phyloP scores from a whole-genome alignment of 2,329 filamentous ascomycete species.

The Helotiales sp. region DNA sequence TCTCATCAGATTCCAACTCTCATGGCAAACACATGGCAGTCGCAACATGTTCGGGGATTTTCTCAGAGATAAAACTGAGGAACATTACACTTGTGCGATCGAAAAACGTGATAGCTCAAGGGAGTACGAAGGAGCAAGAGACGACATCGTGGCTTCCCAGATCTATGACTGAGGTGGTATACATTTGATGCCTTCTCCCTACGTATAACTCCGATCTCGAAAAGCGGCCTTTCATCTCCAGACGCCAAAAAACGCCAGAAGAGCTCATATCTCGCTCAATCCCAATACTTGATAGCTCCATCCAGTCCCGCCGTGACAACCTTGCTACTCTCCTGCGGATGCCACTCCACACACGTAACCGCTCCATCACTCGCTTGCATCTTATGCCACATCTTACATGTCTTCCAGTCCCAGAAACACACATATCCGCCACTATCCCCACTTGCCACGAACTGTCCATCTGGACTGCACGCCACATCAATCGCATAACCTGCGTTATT shows the following conservation, averaged over 20 bases:
- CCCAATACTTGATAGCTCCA: slow-evolving; percentile 89
- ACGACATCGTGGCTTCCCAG: too few relatives aligned
- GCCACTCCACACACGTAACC: slow-evolving; percentile 88
- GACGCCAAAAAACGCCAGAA: slow-evolving; percentile 9
- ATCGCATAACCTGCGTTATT: slow-evolving; percentile 95
- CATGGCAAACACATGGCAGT: too few relatives aligned
- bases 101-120: too few relatives aligned
- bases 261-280: slow-evolving; percentile 50
- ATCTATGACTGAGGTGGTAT: too few relatives aligned
- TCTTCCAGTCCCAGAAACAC: slow-evolving; percentile 99
- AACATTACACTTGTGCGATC: too few relatives aligned
- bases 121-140: too few relatives aligned
- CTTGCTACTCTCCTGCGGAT: slow-evolving; percentile 96
- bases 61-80: too few relatives aligned
- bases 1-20: too few relatives aligned
- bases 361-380: slow-evolving; percentile 80
- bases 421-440: slow-evolving; percentile 88
- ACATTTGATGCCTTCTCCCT: too few relatives aligned
- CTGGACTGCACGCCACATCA: slow-evolving; percentile 83
- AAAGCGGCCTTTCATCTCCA: too few relatives aligned
- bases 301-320: slow-evolving; percentile 88
- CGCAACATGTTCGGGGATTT: too few relatives aligned
- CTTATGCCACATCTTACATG: slow-evolving; percentile 98
- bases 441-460: slow-evolving; percentile 85
- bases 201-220: too few relatives aligned